Evolutionary conservation across 352 stramenopile genomes (phyloP), one percentile per base, ranked within the genome.

Genomic region (Thraustochytrium striatum): DNA sequence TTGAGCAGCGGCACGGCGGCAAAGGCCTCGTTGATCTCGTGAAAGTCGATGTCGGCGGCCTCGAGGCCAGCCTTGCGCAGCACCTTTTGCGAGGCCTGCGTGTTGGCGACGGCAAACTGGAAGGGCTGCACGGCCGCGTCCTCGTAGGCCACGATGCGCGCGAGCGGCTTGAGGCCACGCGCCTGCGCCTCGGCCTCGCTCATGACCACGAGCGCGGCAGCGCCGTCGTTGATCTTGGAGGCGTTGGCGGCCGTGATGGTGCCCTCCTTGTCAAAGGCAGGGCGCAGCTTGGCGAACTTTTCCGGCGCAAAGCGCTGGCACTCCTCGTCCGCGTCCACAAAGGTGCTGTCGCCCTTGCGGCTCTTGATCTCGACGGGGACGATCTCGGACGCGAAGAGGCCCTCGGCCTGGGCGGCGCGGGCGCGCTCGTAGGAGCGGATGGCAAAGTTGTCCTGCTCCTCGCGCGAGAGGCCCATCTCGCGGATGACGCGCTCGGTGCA

Each of bases 21-120:
- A 85, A 99, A 99, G 25, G 96, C 96, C 84, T 99, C 96, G 85
- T 99, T 99, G 84, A 99, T 97, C 88, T 99, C 96, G 84, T 98
- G 92, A 86, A 95, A 98, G 69, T 99, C 94, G 28, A 99, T 89
- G 85, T 99, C 95, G 36, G 84, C 89, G 13, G 95, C 59, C 61
- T 88, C 84, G 44, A 99, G 69, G 35, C 93, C 93, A 0, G 95
- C 94, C 80, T 94, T 87, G 72, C 92, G 65, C 30, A 99, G 84
- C 21, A 95, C 95, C 47, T 92, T 89, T 5, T 95, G 94, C 62
- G 98, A 90, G 2, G 95, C 96, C 82, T 97, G 90, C 0, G 93
- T 95, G 5, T 95, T 95, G 8, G 95, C 91, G 43, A 95, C 97
- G 19, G 95, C 98, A 86, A 99, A 99, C 79, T 97, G 88, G 3